These are phyloP conservation scores for Fraxinus paxiana DNA, from an alignment of 305 asterid species.

Conservation along the genomic window DNA sequence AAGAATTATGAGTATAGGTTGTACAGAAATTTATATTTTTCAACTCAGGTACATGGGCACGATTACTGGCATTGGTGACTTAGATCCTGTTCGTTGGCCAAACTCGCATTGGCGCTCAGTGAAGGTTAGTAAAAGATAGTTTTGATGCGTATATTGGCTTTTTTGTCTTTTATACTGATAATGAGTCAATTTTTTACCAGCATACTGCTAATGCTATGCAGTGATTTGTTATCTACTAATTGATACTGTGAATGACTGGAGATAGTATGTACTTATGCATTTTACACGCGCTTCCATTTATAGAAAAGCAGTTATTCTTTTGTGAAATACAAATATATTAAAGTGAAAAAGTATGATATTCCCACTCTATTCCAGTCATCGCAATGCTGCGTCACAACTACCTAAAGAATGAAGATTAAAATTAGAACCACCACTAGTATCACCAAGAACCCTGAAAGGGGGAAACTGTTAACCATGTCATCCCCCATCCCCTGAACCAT, in stretches of 20 bases:
- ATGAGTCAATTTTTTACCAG: neutral
- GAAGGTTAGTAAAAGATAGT: conserved; percentile 45
- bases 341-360: neutral
- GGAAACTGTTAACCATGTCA: neutral
- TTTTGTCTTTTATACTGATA: neutral
- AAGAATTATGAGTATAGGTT: neutral
- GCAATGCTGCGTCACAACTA: neutral
- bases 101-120: conserved; percentile 97
- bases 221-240: neutral
- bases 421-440: neutral
- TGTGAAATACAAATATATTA: neutral
- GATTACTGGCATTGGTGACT: conserved; percentile 79
- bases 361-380: neutral
- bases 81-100: conserved; percentile 95
- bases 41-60: conserved; percentile 89
- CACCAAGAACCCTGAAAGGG: neutral
- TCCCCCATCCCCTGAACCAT: neutral
- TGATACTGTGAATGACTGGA: neutral
- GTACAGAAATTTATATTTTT: conserved; percentile 8
- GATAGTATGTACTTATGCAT: neutral
- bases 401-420: neutral
- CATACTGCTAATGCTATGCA: neutral
- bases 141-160: neutral
- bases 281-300: neutral
- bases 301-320: neutral